A percentile compares a stretch with the other conserved stretches of the same genome.
Evolutionary conservation across 1,139 yeast species (phyloP).

Genomic region (Taphrina flavorubra): DNA sequence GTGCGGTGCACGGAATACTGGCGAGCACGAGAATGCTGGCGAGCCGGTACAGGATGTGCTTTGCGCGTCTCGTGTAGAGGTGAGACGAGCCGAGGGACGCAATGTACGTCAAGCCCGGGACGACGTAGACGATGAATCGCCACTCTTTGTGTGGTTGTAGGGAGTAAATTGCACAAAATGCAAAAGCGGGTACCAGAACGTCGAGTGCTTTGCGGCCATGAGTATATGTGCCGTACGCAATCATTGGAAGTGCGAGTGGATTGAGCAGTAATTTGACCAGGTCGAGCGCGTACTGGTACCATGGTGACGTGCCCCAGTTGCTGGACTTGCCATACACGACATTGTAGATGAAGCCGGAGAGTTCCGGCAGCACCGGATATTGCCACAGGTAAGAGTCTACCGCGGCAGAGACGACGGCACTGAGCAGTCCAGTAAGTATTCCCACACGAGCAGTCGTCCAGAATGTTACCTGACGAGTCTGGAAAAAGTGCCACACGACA

Average conservation of each 20-base stretch:
- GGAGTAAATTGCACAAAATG: slow-evolving; percentile 69
- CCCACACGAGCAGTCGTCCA: slow-evolving; percentile 55
- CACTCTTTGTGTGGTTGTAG: slow-evolving; percentile 92
- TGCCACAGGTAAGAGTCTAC: slow-evolving; percentile 85
- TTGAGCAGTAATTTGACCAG: slow-evolving; percentile 64
- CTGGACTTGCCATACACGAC: slow-evolving; percentile 72
- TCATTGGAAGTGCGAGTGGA: slow-evolving; percentile 60
- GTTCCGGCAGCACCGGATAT: slow-evolving; percentile 66
- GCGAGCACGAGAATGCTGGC: slow-evolving; percentile 49
- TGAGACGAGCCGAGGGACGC: slow-evolving; percentile 69
- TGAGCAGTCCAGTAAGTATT: slow-evolving; percentile 62
- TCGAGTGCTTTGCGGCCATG: slow-evolving; percentile 53
- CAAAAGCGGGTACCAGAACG: slow-evolving; percentile 41
- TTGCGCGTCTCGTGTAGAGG: slow-evolving; percentile 49
- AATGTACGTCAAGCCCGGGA: slow-evolving; percentile 69
- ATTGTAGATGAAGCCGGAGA: slow-evolving; percentile 73
- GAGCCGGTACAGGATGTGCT: slow-evolving; percentile 46
- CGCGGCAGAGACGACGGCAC: slow-evolving; percentile 58
- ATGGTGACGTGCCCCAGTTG: slow-evolving; percentile 68
- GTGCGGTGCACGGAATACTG: slow-evolving; percentile 53
- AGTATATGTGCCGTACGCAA: slow-evolving; percentile 49
- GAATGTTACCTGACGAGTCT: slow-evolving; percentile 56
- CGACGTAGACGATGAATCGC: slow-evolving; percentile 79
- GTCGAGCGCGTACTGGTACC: slow-evolving; percentile 58
- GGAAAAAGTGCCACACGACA: slow-evolving; percentile 51